phyloP scores from a whole-genome alignment of 2,329 filamentous ascomycete genomes.

The Epichloe gansuensis region DNA sequence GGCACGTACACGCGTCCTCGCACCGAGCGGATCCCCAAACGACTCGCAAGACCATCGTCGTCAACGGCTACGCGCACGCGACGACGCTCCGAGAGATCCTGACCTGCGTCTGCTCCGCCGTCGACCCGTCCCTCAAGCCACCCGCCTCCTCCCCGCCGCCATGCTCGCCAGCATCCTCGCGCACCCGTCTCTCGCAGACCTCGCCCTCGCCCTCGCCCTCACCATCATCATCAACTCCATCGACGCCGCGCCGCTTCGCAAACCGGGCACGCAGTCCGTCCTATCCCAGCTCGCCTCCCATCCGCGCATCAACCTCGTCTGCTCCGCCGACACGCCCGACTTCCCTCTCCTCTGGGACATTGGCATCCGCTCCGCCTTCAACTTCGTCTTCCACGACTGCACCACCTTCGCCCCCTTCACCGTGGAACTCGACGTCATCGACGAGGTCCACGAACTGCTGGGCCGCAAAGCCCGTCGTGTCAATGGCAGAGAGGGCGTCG shows the following conservation, averaged over 20 bases:
- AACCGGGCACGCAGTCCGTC: conserved; percentile 54
- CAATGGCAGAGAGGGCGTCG: conserved; percentile 82
- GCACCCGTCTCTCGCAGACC: conserved; percentile 35
- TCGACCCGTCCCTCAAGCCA: conserved; percentile 38
- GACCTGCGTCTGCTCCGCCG: conserved; percentile 52
- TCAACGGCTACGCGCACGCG: conserved; percentile 71
- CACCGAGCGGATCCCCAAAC: conserved; percentile 21
- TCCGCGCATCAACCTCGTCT: conserved; percentile 58
- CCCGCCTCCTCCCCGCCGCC: conserved; percentile 49
- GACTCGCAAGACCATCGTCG: conserved; percentile 52
- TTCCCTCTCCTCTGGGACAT: conserved; percentile 87
- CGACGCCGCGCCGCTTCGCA: conserved; percentile 67
- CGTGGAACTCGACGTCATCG: conserved; percentile 69
- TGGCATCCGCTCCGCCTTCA: conserved; percentile 67
- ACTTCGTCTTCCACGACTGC: conserved; percentile 85
- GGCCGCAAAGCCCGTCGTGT: conserved; percentile 68
- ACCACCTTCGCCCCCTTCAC: conserved; percentile 74
- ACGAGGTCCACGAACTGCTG: conserved; percentile 79
- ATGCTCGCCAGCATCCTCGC: conserved; percentile 56
- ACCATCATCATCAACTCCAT: conserved; percentile 76
- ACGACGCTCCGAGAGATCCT: conserved; percentile 59
- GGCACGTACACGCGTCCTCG: conserved; percentile 42
- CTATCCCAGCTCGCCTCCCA: conserved; percentile 68
- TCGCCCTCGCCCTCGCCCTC: conserved; percentile 30
- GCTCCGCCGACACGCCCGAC: conserved; percentile 77